Conservation (phyloP, 2,329 filamentous ascomycete genomes). For the Tolypocladium endophyticum region DNA sequence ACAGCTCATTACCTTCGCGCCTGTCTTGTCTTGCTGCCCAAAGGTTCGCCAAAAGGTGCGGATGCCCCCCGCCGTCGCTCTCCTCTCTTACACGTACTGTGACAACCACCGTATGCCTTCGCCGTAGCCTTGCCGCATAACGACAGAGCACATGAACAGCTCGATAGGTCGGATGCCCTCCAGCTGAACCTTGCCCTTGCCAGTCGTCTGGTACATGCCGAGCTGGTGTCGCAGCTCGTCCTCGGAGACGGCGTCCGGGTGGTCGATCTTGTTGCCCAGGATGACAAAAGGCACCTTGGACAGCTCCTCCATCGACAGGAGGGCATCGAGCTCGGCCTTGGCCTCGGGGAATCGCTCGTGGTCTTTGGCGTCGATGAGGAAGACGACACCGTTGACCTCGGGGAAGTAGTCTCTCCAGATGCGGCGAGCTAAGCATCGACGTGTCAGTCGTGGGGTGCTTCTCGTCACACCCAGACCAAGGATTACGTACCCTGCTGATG, state of each 20-base stretch:
- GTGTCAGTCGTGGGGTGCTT: neutral
- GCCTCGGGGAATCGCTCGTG: slow-evolving; percentile 88
- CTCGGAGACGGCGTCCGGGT: slow-evolving; percentile 90
- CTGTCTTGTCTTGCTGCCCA: slow-evolving; percentile 2
- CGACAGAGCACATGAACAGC: slow-evolving; percentile 98
- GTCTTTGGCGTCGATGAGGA: slow-evolving; percentile 96
- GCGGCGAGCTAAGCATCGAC: slow-evolving; percentile 57
- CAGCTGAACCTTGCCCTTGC: slow-evolving; percentile 86
- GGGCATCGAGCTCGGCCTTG: slow-evolving; percentile 92
- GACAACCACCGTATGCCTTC: slow-evolving; percentile 88
- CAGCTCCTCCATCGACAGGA: slow-evolving; percentile 94
- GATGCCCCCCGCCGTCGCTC: slow-evolving; percentile 12
- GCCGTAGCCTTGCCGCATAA: slow-evolving; percentile 93
- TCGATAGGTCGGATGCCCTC: slow-evolving; percentile 93
- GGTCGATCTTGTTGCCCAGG: slow-evolving; percentile 98
- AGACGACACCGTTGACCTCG: slow-evolving; percentile 92
- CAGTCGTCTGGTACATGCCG: slow-evolving; percentile 90
- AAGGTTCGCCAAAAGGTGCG: neutral
- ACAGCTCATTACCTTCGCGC: slow-evolving; percentile 3
- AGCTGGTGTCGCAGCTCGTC: slow-evolving; percentile 88
- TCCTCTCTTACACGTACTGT: slow-evolving; percentile 67
- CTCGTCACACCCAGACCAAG: neutral
- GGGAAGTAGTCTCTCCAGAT: slow-evolving; percentile 97
- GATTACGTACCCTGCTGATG: slow-evolving; percentile 68
- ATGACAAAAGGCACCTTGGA: slow-evolving; percentile 92